Evolutionary conservation across 257 asterid species (phyloP).

Genomic region (Fraxinus quadrangulata): DNA sequence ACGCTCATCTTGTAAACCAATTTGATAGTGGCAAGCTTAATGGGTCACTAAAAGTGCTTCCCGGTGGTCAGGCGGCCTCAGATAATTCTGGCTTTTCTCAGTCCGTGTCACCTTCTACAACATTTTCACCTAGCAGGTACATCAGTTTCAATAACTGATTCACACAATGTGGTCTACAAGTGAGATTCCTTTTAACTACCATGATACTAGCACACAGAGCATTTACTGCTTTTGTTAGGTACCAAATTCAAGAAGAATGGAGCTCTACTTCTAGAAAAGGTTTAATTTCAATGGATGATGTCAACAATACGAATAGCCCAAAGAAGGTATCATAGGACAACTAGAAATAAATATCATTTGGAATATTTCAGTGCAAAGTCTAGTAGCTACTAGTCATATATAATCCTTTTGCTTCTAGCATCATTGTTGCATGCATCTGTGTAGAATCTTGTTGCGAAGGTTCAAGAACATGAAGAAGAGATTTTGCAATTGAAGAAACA

Average conservation of each 20-base stretch:
- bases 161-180: conserved; percentile 12
- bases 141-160: conserved; percentile 17
- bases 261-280: conserved; percentile 53
- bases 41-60: conserved; percentile 49
- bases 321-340: conserved; percentile 59
- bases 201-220: conserved; percentile 6
- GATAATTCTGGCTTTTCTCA: conserved; percentile 54
- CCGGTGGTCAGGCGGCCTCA: conserved; percentile 51
- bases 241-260: conserved; percentile 51
- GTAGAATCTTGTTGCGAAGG: conserved; percentile 67
- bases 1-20: conserved; percentile 29
- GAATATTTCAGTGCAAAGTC: conserved; percentile 3
- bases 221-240: conserved; percentile 46
- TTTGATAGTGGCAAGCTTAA: conserved; percentile 34
- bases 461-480: conserved; percentile 87
- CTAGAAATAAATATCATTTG: conserved; percentile 15
- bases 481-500: conserved; percentile 70
- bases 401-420: conserved; percentile 25
- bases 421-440: conserved; percentile 30
- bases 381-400: conserved; percentile 11
- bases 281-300: conserved; percentile 54
- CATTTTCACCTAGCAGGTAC: conserved; percentile 69
- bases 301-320: conserved; percentile 47
- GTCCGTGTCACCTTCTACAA: conserved; percentile 54
- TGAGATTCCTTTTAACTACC: conserved; percentile 20